Percentiles rank a stretch among this genome's conserved stretches.
These are phyloP conservation scores for Neurospora tetrasperma DNA, from an alignment of 495 filamentous ascomycete species.

Conservation along the genomic window DNA sequence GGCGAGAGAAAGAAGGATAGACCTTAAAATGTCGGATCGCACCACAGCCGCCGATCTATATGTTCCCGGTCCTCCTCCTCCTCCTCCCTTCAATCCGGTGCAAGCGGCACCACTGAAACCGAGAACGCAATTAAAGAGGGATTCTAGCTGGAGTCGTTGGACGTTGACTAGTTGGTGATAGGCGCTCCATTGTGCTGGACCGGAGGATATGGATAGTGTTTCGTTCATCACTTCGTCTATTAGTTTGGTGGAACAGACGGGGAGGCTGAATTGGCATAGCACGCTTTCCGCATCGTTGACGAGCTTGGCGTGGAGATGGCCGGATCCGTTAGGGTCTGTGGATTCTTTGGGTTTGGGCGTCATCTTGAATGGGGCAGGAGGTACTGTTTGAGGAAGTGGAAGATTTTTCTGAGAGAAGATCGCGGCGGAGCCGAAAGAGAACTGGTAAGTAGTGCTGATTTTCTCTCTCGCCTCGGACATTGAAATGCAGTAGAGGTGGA, in stretches of 20 bases:
- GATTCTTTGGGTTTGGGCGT: background rate
- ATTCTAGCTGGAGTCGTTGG: background rate
- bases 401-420: background rate
- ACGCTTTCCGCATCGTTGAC: background rate
- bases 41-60: background rate
- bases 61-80: background rate
- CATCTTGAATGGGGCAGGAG: background rate
- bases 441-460: too few species aligned
- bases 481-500: background rate
- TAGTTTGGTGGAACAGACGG: background rate
- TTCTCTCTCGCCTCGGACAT: too few species aligned
- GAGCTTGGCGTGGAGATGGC: background rate
- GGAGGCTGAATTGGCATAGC: background rate
- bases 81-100: background rate
- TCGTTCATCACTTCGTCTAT: too few species aligned
- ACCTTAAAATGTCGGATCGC: background rate
- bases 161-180: background rate
- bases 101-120: background rate
- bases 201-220: background rate
- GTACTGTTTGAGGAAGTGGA: background rate
- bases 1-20: background rate
- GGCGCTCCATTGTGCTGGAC: background rate
- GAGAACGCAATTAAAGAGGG: background rate
- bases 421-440: too few species aligned
- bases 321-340: background rate